A percentile compares a stretch with the other conserved stretches of the same genome.
These are phyloP conservation scores for Rutstroemia sp. DNA, from an alignment of 2,329 filamentous ascomycete genomes.

Conservation along the genomic window DNA sequence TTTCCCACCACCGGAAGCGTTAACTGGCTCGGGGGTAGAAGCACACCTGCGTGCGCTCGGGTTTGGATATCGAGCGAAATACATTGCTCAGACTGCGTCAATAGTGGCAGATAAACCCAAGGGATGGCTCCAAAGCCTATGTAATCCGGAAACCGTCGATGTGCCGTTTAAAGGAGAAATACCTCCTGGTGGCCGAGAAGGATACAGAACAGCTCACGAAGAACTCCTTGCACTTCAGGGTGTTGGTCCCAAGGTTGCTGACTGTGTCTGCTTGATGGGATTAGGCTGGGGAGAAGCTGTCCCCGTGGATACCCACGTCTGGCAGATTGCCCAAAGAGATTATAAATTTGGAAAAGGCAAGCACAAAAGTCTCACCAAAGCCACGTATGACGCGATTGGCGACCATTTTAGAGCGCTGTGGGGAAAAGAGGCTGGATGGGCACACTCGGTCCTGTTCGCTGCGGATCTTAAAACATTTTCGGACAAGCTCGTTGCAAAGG, in stretches of 20 bases:
- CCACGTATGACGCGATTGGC: constrained; percentile 81
- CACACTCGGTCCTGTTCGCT: constrained; percentile 92
- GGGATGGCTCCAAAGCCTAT: constrained; percentile 69
- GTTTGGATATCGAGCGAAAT: constrained; percentile 92
- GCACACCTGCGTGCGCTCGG: constrained; percentile 71
- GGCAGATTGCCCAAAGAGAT: constrained; percentile 95
- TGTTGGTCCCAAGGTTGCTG: constrained; percentile 93
- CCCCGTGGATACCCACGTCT: constrained; percentile 95
- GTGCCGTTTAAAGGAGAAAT: constrained; percentile 45
- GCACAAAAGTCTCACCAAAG: constrained; percentile 78
- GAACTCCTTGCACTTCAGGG: constrained; percentile 72
- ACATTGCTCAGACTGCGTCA: constrained; percentile 77
- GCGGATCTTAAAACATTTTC: constrained; percentile 85
- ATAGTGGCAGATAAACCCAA: constrained; percentile 61
- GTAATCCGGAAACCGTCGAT: constrained; percentile 77
- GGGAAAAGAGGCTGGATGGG: constrained; percentile 94
- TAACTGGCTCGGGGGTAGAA: constrained; percentile 73
- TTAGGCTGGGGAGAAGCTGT: constrained; percentile 93
- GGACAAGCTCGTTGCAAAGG: constrained; percentile 43
- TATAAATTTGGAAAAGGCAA: constrained; percentile 85
- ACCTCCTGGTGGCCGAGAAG: constrained; percentile 38
- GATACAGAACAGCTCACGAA: constrained; percentile 75
- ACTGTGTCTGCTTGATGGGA: constrained; percentile 95
- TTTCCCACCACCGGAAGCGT: constrained; percentile 69
- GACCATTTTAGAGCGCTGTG: constrained; percentile 85